Percentiles rank a stretch among this genome's conserved stretches.
These are phyloP conservation scores for Chenopodium suecicum DNA, from an alignment of 148 eudicot species.

Conservation along the genomic window DNA sequence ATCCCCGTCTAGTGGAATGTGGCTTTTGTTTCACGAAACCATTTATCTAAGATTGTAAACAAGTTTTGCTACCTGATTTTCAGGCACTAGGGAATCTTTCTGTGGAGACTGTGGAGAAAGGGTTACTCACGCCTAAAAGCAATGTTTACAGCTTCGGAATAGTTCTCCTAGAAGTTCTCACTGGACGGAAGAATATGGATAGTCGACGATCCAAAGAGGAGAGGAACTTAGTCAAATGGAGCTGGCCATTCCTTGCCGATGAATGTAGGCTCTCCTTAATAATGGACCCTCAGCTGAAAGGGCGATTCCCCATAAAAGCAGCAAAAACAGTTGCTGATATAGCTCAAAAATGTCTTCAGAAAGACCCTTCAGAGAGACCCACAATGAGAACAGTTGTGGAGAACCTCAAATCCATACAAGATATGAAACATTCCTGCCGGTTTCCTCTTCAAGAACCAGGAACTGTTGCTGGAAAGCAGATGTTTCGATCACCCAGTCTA, in stretches of 20 bases:
- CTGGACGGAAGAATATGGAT: constrained; percentile 83
- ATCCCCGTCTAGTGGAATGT: neutral
- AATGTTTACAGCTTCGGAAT: constrained; percentile 92
- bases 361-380: constrained; percentile 91
- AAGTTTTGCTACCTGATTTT: constrained; percentile 1
- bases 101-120: constrained; percentile 76
- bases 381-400: constrained; percentile 80
- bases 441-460: constrained; percentile 90
- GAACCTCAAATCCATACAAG: constrained; percentile 67
- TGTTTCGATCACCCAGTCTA: constrained; percentile 75
- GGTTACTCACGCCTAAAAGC: constrained; percentile 87
- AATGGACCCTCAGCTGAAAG: constrained; percentile 88
- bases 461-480: constrained; percentile 49
- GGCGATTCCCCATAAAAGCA: constrained; percentile 78
- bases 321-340: constrained; percentile 77
- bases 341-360: constrained; percentile 83
- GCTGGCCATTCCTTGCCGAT: constrained; percentile 77
- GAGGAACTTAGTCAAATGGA: constrained; percentile 87
- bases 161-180: constrained; percentile 81
- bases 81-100: constrained; percentile 83
- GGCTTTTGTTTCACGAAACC: neutral
- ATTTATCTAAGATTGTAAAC: neutral
- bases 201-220: constrained; percentile 72
- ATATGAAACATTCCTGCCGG: constrained; percentile 64
- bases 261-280: constrained; percentile 75